Percentiles rank a stretch among this genome's conserved stretches.
These are phyloP conservation scores for Aspergillus sp. DNA, from an alignment of 2,329 filamentous ascomycete genomes.

Conservation along the genomic window DNA sequence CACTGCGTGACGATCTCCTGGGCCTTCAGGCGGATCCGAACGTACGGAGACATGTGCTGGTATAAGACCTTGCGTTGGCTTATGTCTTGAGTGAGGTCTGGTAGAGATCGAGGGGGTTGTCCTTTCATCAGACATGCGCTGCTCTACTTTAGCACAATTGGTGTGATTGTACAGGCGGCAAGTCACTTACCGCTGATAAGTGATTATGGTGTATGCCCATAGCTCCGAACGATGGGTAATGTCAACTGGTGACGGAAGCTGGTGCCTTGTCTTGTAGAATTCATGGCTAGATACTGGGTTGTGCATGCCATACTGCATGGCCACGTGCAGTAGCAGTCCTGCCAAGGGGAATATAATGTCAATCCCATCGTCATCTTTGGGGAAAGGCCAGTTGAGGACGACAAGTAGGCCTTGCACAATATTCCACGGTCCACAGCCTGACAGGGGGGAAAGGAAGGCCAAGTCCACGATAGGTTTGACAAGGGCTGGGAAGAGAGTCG, in stretches of 20 bases:
- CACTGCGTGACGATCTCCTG: constrained; percentile 38
- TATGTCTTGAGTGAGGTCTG: constrained; percentile 37
- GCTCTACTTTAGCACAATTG: neutral
- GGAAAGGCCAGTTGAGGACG: constrained; percentile 43
- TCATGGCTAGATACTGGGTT: constrained; percentile 45
- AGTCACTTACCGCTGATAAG: constrained; percentile 38
- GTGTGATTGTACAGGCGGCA: neutral
- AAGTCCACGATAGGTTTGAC: constrained; percentile 35
- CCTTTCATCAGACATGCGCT: constrained; percentile 42
- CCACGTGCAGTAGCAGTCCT: constrained; percentile 41
- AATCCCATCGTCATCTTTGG: constrained; percentile 30
- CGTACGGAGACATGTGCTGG: constrained; percentile 31
- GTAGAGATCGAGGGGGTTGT: constrained; percentile 33
- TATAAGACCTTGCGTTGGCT: constrained; percentile 34
- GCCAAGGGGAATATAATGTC: constrained; percentile 39
- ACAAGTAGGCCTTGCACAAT: constrained; percentile 40
- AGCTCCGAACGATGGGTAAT: constrained; percentile 38
- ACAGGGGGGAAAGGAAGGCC: constrained; percentile 35
- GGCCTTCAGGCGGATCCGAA: constrained; percentile 40
- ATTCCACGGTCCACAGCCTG: constrained; percentile 31
- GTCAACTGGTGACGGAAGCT: constrained; percentile 33
- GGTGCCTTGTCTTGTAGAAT: constrained; percentile 36
- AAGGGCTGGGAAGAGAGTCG: constrained; percentile 37
- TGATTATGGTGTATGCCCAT: constrained; percentile 42
- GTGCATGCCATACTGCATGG: constrained; percentile 45